Percentiles rank a stretch among this genome's conserved stretches.
Conservation (phyloP, 306 rosid species). For the Senna siamea region DNA sequence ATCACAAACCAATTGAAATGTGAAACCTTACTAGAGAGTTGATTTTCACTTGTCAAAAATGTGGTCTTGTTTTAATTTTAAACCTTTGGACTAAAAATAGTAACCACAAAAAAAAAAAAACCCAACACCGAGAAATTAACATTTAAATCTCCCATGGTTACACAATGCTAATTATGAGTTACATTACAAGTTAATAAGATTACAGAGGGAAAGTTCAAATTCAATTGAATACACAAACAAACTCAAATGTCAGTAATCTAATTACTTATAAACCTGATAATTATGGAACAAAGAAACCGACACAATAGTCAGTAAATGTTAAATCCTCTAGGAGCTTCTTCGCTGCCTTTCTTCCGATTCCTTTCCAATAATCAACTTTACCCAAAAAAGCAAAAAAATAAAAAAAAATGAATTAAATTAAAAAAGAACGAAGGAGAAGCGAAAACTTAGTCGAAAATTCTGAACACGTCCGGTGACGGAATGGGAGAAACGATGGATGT, state of each 20-base stretch:
- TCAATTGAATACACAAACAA: not conserved
- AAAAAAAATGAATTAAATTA: not conserved
- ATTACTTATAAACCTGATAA: not conserved
- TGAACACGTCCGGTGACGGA: constrained; percentile 72
- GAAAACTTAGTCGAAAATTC: constrained; percentile 53
- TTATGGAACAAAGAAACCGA: not conserved
- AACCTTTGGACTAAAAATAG: not conserved
- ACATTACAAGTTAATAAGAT: not conserved
- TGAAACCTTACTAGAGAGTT: too few species aligned
- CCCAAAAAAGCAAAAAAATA: not conserved
- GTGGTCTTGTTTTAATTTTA: not conserved
- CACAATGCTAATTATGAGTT: too few species aligned
- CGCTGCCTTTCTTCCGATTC: constrained; percentile 23
- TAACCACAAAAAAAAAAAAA: not conserved
- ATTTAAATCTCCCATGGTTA: not conserved
- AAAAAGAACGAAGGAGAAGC: not conserved
- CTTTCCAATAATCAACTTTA: constrained; percentile 28
- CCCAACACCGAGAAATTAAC: not conserved
- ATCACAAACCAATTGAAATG: too few species aligned
- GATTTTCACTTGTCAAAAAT: too few species aligned
- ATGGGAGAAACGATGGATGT: constrained; percentile 70
- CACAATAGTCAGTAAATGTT: not conserved
- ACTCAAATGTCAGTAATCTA: not conserved
- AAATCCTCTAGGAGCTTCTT: constrained; percentile 16
- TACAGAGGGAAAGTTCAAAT: not conserved